Evolutionary conservation across 345 rosid genomes (phyloP).

Genomic region (Hibiscus syriacus): DNA sequence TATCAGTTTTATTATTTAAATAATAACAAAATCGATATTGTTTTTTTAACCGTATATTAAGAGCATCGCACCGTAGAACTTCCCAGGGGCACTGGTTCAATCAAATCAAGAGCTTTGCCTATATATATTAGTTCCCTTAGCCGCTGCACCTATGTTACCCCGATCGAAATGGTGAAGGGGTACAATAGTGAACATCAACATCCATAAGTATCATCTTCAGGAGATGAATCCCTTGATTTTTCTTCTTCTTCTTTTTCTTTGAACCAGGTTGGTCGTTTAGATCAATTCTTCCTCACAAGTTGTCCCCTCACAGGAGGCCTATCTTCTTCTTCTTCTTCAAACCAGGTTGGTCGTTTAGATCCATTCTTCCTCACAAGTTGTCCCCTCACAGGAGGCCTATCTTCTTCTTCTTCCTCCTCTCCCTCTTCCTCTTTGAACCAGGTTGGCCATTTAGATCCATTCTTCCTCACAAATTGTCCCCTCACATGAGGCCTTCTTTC

Average conservation of each 20-base stretch:
- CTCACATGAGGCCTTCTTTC: conserved; percentile 96
- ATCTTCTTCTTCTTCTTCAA: no score
- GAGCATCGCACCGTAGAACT: no score
- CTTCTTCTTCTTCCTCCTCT: no score
- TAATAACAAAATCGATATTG: no score
- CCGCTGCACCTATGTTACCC: background rate
- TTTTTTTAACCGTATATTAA: no score
- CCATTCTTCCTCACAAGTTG: no score
- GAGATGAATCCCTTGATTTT: conserved; percentile 57
- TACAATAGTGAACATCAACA: conserved; percentile 15
- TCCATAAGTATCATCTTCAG: conserved; percentile 45
- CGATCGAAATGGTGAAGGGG: background rate
- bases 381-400: no score
- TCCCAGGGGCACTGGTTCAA: background rate
- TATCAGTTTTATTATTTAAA: no score
- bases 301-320: no score
- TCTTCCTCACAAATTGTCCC: conserved; percentile 97
- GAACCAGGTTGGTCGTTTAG: no score
- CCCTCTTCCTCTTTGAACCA: conserved; percentile 51
- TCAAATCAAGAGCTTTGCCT: background rate
- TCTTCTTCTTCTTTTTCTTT: conserved; percentile 59
- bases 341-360: no score
- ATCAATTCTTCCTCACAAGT: no score
- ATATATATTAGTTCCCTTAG: background rate
- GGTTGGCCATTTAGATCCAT: conserved; percentile 88